Evolutionary conservation across 306 rosid genomes (phyloP).

Genomic region (Oemleria cerasiformis): DNA sequence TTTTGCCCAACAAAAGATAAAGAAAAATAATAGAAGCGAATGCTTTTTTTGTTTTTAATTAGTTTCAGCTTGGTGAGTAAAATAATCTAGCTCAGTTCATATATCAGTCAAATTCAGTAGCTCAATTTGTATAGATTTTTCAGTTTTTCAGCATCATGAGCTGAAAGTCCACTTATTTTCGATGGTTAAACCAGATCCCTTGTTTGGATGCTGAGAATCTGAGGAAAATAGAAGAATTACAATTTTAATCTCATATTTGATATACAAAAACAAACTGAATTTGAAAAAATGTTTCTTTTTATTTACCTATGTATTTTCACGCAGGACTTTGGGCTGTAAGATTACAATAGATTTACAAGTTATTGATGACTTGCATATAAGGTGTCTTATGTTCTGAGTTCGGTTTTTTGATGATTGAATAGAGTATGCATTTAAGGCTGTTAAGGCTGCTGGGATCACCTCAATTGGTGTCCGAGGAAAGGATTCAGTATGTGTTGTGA

Average conservation of each 20-base stretch:
- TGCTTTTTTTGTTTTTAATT: neutral
- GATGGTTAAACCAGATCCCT: neutral
- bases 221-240: neutral
- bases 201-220: neutral
- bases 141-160: neutral
- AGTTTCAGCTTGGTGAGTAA: neutral
- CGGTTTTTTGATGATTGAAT: constrained; percentile 29
- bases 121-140: neutral
- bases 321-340: neutral
- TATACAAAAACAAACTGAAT: neutral
- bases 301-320: neutral
- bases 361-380: neutral
- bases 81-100: neutral
- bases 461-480: constrained; percentile 93
- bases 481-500: constrained; percentile 93
- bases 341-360: neutral
- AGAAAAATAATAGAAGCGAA: neutral
- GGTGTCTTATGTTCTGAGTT: constrained; percentile 17
- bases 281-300: neutral
- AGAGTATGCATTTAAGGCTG: constrained; percentile 99
- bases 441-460: constrained; percentile 88
- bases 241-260: neutral
- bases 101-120: neutral
- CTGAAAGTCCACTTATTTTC: neutral
- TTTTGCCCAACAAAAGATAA: neutral